Conservation (phyloP, 805 yeast species). For the Wickerhamiella domercqiae region DNA sequence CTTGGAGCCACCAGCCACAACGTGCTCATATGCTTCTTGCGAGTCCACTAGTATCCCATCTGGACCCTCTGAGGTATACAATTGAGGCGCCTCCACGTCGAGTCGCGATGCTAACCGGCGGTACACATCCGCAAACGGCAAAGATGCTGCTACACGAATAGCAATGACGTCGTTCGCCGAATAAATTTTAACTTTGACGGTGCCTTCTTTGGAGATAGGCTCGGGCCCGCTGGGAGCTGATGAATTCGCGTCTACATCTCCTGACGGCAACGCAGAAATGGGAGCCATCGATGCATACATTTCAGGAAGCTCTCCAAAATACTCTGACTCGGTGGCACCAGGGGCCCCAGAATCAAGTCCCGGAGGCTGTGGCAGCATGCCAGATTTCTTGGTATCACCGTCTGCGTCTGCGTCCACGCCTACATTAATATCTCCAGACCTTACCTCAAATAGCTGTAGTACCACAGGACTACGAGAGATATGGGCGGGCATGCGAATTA, state of each 20-base stretch:
- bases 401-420: slow-evolving; percentile 14
- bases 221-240: not conserved
- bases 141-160: slow-evolving; percentile 23
- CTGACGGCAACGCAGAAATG: not conserved
- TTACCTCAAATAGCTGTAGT: slow-evolving; percentile 50
- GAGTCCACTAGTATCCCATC: slow-evolving; percentile 17
- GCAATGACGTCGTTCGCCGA: slow-evolving; percentile 26
- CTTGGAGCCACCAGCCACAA: slow-evolving; percentile 20
- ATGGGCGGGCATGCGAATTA: slow-evolving; percentile 59
- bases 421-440: slow-evolving; percentile 46
- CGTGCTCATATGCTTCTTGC: slow-evolving; percentile 20
- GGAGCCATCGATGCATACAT: not conserved
- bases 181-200: slow-evolving; percentile 27
- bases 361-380: slow-evolving; percentile 23
- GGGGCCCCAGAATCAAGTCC: not conserved
- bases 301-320: slow-evolving; percentile 11
- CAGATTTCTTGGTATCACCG: too few species aligned
- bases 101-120: slow-evolving; percentile 23
- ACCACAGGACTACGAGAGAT: slow-evolving; percentile 59
- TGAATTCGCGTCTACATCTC: not conserved
- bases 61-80: slow-evolving; percentile 19
- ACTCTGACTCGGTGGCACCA: slow-evolving; percentile 1
- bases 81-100: slow-evolving; percentile 17
- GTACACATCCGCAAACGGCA: slow-evolving; percentile 20
- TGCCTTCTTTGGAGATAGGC: not conserved